Base-by-base conservation (phyloP, 2,329 filamentous ascomycete species). In the Magnaporthales sp. region DNA sequence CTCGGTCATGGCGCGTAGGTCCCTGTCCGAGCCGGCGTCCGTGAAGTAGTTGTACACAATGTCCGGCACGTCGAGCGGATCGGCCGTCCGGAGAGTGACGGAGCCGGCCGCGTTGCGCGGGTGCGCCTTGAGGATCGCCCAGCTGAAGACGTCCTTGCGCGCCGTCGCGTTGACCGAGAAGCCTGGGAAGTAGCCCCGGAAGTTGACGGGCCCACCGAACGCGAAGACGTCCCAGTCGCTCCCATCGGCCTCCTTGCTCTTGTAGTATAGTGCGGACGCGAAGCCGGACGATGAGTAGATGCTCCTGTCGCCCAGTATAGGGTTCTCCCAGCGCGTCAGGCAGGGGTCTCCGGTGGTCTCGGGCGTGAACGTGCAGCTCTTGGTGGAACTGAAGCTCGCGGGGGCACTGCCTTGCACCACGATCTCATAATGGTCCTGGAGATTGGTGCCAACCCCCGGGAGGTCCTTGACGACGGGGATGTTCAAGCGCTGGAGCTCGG, bases 61-160 rank as follows among this genome's bases (percentile, higher is more conserved):
- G 6, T 83, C 74, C 0, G 90, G 89, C 3, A 81, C 78, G 66
- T 91, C 88, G 0, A 85, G 83, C 0, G 89, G 89, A 72, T 91
- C 83, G 0, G 83, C 76, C 0, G 85, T 88, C 19, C 79, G 79
- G 5, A 92, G 82, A 3, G 75, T 81, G 4, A 92, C 88, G 1
- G 81, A 83, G 9, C 90, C 90, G 6, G 83, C 84, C 1, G 72
- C 77, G 68, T 91, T 90, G 65, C 85, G 83, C 0, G 88, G 83
- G 71, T 89, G 87, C 0, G 84, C 82, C 75, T 89, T 89, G 66
- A 91, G 79, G 3, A 83, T 80, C 68, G 76, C 72, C 77, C 78
- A 81, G 19, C 73, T 74, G 75, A 77, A 80, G 73, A 80, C 79
- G 67, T 80, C 77, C 72, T 68, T 77, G 8, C 74, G 70, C 2